Base-by-base conservation (phyloP, 306 rosid genomes). In the Quercus suber region DNA sequence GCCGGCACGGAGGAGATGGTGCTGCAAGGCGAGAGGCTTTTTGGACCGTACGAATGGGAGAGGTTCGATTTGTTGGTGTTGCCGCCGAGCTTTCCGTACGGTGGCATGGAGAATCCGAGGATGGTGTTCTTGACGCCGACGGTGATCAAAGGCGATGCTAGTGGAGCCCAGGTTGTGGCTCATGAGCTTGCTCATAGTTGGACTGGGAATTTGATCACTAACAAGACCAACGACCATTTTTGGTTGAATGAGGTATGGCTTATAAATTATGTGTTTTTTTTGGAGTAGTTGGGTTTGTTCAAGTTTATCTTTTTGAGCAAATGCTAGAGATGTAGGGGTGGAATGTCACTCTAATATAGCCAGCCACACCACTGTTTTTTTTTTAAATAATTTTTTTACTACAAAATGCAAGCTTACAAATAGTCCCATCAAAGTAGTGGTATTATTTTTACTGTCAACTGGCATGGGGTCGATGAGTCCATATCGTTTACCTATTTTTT, bases 141-240 rank as follows among this genome's bases (percentile, higher is more conserved):
- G n/a, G 96, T 95, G 71, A 85, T 95, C 17, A 93, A 90, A 31
- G 99, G 98, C 2, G 98, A 95, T 28, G 90, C 93, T 0, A 89
- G 89, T 17, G 98, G 99, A 3, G 96, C 98, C 0, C 99, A 87
- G 84, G 87, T 95, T 30, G 99, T 95, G 80, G 99, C 97, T 49
- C 99, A 93, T 30, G 98, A 93, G 69, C 96, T 95, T 78, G 98
- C 97, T 51, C 99, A 95, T 65, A 95, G 99, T 76, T 93, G 99
- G 97, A 95, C 99, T 12, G 99, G 99, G 43, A 95, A 95, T 69
- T 83, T 95, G 88, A 91, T 95, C 88, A 95, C 97, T 15, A 95
- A 95, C 89, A 91, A 84, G 83, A 93, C 87, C 68, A 91, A 93
- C 2, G 99, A 95, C 13, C 99, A 95, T 79, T 93, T 95, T 76